A percentile compares a stretch with the other conserved stretches of the same genome.
These are phyloP conservation scores for Cryptosporidium viatorum DNA, from an alignment of 169 alveolate species.

Conservation along the genomic window DNA sequence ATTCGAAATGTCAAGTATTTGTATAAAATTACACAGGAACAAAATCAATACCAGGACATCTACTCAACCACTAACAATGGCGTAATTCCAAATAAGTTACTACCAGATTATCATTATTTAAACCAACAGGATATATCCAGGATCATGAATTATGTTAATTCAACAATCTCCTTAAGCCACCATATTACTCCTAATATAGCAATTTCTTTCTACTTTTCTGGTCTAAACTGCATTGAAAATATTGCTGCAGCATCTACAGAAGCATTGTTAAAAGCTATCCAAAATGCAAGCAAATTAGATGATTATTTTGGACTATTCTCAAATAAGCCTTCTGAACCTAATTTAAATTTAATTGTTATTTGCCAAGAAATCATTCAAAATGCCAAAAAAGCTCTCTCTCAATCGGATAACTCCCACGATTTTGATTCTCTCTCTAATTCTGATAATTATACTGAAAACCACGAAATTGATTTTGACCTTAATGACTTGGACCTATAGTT, in stretches of 20 bases:
- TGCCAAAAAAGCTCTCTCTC: constrained; percentile 5
- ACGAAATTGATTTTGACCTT: neutral
- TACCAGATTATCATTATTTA: neutral
- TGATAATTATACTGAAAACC: neutral
- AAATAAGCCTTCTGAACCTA: constrained; percentile 1
- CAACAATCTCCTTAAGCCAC: neutral
- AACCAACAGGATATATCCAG: constrained; percentile 7
- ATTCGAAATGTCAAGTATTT: constrained; percentile 38
- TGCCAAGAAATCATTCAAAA: constrained; percentile 25
- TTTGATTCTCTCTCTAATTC: neutral
- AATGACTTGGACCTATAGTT: neutral
- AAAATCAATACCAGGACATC: neutral
- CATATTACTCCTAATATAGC: constrained; percentile 62
- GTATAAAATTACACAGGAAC: neutral
- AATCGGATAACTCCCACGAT: neutral
- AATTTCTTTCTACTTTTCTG: constrained; percentile 51
- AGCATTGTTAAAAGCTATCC: neutral
- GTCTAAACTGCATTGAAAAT: constrained; percentile 33
- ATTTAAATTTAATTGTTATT: neutral
- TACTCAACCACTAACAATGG: neutral
- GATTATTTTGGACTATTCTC: neutral
- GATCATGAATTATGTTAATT: constrained; percentile 19
- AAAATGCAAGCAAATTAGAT: constrained; percentile 29
- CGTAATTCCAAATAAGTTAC: neutral
- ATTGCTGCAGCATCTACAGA: constrained; percentile 19